These are phyloP conservation scores for Backusella australiensis DNA, from an alignment of 192 early-diverging fungal species.

Conservation along the genomic window DNA sequence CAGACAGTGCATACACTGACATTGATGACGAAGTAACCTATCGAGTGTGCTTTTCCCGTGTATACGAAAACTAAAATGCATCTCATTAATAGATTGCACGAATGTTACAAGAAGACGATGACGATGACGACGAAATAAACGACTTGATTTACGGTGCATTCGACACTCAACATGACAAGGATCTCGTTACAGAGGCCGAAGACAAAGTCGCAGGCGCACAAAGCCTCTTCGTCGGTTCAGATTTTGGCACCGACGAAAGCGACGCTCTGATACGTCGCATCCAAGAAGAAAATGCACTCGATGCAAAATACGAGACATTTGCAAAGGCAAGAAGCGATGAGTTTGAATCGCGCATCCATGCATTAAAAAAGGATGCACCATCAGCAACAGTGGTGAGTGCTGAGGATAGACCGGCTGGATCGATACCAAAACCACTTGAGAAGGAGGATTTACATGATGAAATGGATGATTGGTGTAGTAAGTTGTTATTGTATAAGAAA, in stretches of 20 bases:
- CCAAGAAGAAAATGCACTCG: slow-evolving; percentile 8
- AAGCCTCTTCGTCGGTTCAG: not conserved
- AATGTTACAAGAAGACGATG: not conserved
- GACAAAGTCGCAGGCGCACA: not conserved
- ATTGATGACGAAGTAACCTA: not conserved
- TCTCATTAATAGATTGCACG: not conserved
- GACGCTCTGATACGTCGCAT: slow-evolving; percentile 1
- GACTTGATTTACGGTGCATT: not conserved
- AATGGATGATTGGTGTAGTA: slow-evolving; percentile 53
- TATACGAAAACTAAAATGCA: not conserved
- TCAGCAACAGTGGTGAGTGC: not conserved
- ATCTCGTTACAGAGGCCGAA: not conserved
- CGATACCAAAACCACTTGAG: slow-evolving; percentile 33
- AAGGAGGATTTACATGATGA: slow-evolving; percentile 41
- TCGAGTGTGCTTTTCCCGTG: not conserved
- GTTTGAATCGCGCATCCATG: slow-evolving; percentile 22
- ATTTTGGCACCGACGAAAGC: not conserved
- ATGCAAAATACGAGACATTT: slow-evolving; percentile 4
- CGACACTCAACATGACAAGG: not conserved
- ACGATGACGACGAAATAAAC: not conserved
- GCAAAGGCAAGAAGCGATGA: slow-evolving; percentile 19
- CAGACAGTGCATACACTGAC: not conserved
- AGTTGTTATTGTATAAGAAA: not conserved
- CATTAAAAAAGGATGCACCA: slow-evolving; percentile 24
- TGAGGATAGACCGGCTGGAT: slow-evolving; percentile 26